These are phyloP conservation scores for Posidonia australis DNA, from an alignment of 106 monocot species.

Conservation along the genomic window DNA sequence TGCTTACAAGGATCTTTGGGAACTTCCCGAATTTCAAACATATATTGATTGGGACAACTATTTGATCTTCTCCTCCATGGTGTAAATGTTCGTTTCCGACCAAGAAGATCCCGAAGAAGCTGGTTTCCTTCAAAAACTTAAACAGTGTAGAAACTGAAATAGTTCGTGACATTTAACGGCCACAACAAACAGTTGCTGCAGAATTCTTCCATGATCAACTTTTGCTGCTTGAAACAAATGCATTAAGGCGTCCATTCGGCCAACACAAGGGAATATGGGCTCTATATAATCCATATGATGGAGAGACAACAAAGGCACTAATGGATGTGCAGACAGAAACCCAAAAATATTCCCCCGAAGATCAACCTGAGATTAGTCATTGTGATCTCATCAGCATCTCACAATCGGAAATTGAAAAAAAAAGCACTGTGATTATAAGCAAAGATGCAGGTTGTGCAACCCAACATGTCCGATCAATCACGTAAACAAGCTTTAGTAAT, in stretches of 20 bases:
- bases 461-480: too few species aligned
- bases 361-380: constrained; percentile 36
- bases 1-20: constrained; percentile 56
- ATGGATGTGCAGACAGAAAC: constrained; percentile 59
- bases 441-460: too few species aligned
- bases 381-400: neutral
- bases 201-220: constrained; percentile 40
- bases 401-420: neutral
- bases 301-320: constrained; percentile 59
- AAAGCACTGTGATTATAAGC: neutral
- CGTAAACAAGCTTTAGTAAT: too few species aligned
- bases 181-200: constrained; percentile 86
- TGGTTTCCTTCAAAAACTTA: constrained; percentile 57
- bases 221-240: constrained; percentile 44
- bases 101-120: constrained; percentile 53
- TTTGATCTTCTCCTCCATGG: constrained; percentile 47
- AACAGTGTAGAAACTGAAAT: constrained; percentile 63
- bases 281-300: constrained; percentile 67
- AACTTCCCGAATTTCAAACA: constrained; percentile 59
- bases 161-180: constrained; percentile 15
- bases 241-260: constrained; percentile 24
- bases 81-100: constrained; percentile 47
- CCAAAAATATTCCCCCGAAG: constrained; percentile 66
- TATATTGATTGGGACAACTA: constrained; percentile 24
- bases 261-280: constrained; percentile 59